Evolutionary conservation across 164 flowering plant genomes (phyloP).

Genomic region (Piper longum): DNA sequence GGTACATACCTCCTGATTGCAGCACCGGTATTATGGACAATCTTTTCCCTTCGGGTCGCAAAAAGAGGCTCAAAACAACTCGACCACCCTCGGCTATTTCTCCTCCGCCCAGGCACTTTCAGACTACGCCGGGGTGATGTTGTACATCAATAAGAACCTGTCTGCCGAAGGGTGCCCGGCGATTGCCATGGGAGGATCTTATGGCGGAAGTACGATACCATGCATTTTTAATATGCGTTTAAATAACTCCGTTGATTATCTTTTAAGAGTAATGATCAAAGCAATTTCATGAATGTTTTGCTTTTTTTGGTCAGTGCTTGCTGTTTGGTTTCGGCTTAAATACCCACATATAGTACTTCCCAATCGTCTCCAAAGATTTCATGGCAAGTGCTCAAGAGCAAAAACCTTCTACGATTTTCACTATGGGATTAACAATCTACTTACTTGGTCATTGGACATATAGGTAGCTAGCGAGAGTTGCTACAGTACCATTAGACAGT

Average conservation of each 20-base stretch:
- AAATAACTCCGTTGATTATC: no score
- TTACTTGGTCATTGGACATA: no score
- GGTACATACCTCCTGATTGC: neutral
- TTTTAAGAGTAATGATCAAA: no score
- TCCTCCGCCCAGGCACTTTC: slow-evolving; percentile 69
- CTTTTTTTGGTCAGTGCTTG: slow-evolving; percentile 37
- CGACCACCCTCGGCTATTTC: slow-evolving; percentile 45
- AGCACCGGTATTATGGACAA: slow-evolving; percentile 65
- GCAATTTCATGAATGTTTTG: no score
- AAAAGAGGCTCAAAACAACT: slow-evolving; percentile 25
- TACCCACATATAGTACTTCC: slow-evolving; percentile 36
- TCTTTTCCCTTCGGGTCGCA: slow-evolving; percentile 37
- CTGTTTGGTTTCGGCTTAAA: slow-evolving; percentile 59
- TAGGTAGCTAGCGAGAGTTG: slow-evolving; percentile 42
- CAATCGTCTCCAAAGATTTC: slow-evolving; percentile 31
- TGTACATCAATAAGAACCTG: slow-evolving; percentile 26
- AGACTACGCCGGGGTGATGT: slow-evolving; percentile 50
- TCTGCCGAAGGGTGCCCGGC: slow-evolving; percentile 38
- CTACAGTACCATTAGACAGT: slow-evolving; percentile 28
- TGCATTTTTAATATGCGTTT: neutral
- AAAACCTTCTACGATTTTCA: no score
- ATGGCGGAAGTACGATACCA: slow-evolving; percentile 51
- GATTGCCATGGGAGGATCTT: slow-evolving; percentile 58
- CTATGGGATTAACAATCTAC: no score
- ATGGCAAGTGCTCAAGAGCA: slow-evolving; percentile 24